phyloP scores from a whole-genome alignment of 148 eudicot genomes.

The Linanthus parryae region DNA sequence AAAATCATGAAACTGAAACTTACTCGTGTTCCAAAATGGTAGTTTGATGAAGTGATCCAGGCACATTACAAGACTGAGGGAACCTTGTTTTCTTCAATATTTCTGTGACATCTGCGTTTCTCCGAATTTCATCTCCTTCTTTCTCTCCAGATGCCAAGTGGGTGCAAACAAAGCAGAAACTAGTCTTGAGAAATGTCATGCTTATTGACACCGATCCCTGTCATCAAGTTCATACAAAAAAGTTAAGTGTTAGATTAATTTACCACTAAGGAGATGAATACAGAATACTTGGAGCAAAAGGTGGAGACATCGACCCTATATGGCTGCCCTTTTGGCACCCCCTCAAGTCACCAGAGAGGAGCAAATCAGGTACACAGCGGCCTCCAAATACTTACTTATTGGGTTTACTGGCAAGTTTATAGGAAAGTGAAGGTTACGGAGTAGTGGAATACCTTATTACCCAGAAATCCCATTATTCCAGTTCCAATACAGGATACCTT shows the following conservation, averaged over 20 bases:
- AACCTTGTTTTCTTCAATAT: constrained; percentile 46
- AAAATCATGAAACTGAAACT: constrained; percentile 1
- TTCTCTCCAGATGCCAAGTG: constrained; percentile 60
- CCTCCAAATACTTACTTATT: background rate
- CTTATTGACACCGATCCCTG: constrained; percentile 61
- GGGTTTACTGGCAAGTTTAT: background rate
- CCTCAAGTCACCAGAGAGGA: no score
- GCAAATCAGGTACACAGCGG: no score
- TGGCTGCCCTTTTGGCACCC: no score
- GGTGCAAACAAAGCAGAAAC: constrained; percentile 54
- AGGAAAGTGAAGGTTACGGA: background rate
- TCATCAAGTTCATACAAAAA: background rate
- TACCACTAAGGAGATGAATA: no score
- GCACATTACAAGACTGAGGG: constrained; percentile 17
- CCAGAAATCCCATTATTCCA: constrained; percentile 58
- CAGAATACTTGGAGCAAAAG: no score
- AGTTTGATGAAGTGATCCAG: constrained; percentile 14
- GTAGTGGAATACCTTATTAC: constrained; percentile 35
- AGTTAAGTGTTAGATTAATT: background rate
- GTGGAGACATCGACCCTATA: no score
- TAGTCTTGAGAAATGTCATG: constrained; percentile 35
- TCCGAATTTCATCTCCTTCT: constrained; percentile 33
- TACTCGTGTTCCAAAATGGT: constrained; percentile 51
- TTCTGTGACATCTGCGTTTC: constrained; percentile 42
- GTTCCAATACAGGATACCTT: constrained; percentile 49